Base-by-base conservation (phyloP, 2,329 filamentous ascomycete genomes). In the Talaromyces sp. region DNA sequence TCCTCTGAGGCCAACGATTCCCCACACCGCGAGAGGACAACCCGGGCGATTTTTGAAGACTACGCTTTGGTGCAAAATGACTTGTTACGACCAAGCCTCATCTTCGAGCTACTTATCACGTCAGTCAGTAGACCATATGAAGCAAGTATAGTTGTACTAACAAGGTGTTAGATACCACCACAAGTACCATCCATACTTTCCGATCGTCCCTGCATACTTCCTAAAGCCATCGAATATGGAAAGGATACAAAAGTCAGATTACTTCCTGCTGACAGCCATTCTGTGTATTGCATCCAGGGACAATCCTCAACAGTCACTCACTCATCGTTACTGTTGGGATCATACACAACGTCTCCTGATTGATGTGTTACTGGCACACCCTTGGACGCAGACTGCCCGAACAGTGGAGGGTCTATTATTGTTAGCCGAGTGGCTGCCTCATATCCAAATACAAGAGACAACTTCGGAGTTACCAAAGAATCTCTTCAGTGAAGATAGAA, bases 381-480 rank as follows among this genome's bases (percentile, higher is more conserved):
- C 60, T 8, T 60, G 52, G 31, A 64, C 63, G 2, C 54, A 57
- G 3, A 50, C 60, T 19, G 52, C 62, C 11, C 53, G 61, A 3
- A 59, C 62, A 0, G 60, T 67, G 8, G 65, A 65, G 37, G 62
- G 61, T 4, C 53, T 67, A 9, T 46, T 67, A 7, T 53, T 67
- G 3, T 43, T 66, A 2, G 61, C 65, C 1, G 65, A 66, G 21
- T 67, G 63, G 65, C 43, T 66, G 21, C 63, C 63, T 5, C 59
- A 64, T 60, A 46, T 61, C 25, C 48, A 35, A 25, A 28, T 52
- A n/a, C 33, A 35, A 25, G 19, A 37, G 15, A 39, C 17, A 0
- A 2, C 41, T 5, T 28, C 22, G 2, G 41, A 28, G 4, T 45
- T 22, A 37, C 56, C 33, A 31, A 46, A 10, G 52, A 60, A 48